Conservation (phyloP, 495 filamentous ascomycete genomes). For the Tuber umbilicatum region DNA sequence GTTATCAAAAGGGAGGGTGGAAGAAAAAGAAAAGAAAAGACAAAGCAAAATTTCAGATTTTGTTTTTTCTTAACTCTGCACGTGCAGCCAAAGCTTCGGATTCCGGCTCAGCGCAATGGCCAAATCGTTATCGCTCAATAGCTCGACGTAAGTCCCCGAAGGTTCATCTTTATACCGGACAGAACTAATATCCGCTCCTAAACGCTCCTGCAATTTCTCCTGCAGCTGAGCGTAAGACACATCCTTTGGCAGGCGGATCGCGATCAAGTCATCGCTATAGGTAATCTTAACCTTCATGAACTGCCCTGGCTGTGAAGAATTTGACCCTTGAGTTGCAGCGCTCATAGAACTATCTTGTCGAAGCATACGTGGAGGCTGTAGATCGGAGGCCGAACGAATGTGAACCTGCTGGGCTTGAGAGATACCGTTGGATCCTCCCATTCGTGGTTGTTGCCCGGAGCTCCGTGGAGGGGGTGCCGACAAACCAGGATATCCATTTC, state of each 20-base stretch:
- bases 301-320: slow-evolving; percentile 48
- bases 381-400: slow-evolving; percentile 45
- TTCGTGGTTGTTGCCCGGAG: slow-evolving; percentile 49
- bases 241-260: slow-evolving; percentile 76
- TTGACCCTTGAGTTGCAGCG: slow-evolving; percentile 57
- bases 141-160: slow-evolving; percentile 61
- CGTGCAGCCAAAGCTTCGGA: slow-evolving; percentile 76
- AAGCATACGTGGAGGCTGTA: slow-evolving; percentile 49
- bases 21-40: slow-evolving; percentile 17
- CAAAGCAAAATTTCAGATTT: neutral
- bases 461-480: slow-evolving; percentile 55
- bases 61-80: slow-evolving; percentile 41
- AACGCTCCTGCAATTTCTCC: slow-evolving; percentile 70
- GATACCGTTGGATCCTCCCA: slow-evolving; percentile 48
- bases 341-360: slow-evolving; percentile 69
- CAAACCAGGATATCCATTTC: slow-evolving; percentile 49
- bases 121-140: slow-evolving; percentile 74
- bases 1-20: neutral
- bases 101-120: slow-evolving; percentile 73
- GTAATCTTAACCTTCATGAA: slow-evolving; percentile 90
- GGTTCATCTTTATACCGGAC: slow-evolving; percentile 84
- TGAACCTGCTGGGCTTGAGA: slow-evolving; percentile 42
- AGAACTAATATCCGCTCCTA: slow-evolving; percentile 48
- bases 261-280: slow-evolving; percentile 82
- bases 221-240: slow-evolving; percentile 71